Conservation (phyloP, 148 eudicot genomes). For the Vaccinium vitisidaea region DNA sequence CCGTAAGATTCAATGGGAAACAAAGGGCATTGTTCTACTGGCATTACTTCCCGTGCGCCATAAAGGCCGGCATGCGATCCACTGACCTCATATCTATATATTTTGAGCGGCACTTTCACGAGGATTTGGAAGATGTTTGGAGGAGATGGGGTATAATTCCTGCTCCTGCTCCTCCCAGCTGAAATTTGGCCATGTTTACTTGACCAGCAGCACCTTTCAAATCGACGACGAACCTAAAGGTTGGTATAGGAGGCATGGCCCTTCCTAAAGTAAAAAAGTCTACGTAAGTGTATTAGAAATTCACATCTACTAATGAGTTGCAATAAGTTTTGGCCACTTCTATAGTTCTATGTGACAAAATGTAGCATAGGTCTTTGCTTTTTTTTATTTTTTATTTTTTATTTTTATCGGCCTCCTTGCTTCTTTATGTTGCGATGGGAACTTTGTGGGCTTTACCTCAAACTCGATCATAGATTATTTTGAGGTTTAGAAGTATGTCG, state of each 20-base stretch:
- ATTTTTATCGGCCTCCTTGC: too few relatives aligned
- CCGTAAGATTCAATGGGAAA: slow-evolving; percentile 69
- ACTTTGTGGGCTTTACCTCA: neutral
- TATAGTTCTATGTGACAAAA: neutral
- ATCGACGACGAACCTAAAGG: neutral
- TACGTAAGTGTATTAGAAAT: neutral
- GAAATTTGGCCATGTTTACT: slow-evolving; percentile 5
- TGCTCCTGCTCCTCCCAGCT: slow-evolving; percentile 53
- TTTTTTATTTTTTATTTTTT: too few relatives aligned
- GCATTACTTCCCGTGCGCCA: slow-evolving; percentile 94
- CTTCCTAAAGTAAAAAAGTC: neutral
- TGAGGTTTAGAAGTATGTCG: neutral
- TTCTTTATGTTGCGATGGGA: neutral
- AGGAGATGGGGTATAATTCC: slow-evolving; percentile 79
- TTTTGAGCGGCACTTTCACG: slow-evolving; percentile 81
- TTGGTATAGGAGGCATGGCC: neutral
- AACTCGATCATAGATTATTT: neutral
- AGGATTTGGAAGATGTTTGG: slow-evolving; percentile 77
- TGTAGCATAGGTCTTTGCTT: neutral
- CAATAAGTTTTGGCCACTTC: neutral
- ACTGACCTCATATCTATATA: slow-evolving; percentile 83
- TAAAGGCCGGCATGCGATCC: slow-evolving; percentile 66
- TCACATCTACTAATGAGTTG: neutral
- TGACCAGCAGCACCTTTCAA: neutral
- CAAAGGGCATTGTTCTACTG: slow-evolving; percentile 72